phyloP scores from a whole-genome alignment of 768 basidiomycete species.

The Trametes cingulata region DNA sequence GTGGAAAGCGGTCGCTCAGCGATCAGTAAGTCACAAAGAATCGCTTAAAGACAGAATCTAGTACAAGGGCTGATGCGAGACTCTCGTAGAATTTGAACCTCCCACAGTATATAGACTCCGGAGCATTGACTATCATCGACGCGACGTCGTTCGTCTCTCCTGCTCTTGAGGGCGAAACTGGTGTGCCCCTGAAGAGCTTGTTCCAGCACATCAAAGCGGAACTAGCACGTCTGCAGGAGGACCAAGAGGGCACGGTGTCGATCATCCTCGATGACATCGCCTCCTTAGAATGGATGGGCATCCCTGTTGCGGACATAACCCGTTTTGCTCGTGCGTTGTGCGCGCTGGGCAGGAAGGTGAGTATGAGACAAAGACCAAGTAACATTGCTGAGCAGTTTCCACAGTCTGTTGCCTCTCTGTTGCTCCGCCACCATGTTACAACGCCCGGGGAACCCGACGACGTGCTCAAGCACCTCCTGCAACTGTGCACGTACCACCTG shows the following conservation, averaged over 20 bases:
- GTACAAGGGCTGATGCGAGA: neutral
- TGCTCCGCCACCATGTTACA: constrained; percentile 64
- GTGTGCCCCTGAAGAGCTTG: constrained; percentile 23
- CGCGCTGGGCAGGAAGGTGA: constrained; percentile 56
- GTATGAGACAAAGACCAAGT: too few relatives aligned
- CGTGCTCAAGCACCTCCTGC: constrained; percentile 57
- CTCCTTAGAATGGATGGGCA: constrained; percentile 71
- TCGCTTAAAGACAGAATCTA: neutral
- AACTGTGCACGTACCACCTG: constrained; percentile 66
- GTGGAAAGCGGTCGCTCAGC: constrained; percentile 65
- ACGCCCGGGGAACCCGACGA: constrained; percentile 58
- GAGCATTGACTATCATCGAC: constrained; percentile 57
- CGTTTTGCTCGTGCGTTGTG: constrained; percentile 63
- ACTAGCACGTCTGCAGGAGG: constrained; percentile 3
- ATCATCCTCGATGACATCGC: constrained; percentile 74
- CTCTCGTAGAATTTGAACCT: constrained; percentile 36
- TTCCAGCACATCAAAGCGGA: constrained; percentile 14
- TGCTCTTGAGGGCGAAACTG: constrained; percentile 11
- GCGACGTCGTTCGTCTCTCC: constrained; percentile 40
- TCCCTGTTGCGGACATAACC: constrained; percentile 48
- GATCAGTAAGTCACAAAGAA: constrained; percentile 49
- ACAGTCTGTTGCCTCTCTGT: constrained; percentile 53
- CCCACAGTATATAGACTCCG: constrained; percentile 33
- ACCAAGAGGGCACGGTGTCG: constrained; percentile 33
- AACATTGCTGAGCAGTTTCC: neutral